Evolutionary conservation across 768 basidiomycete species (phyloP), one percentile per base, ranked within the genome.

Genomic region (Xerocomellus intermedius): DNA sequence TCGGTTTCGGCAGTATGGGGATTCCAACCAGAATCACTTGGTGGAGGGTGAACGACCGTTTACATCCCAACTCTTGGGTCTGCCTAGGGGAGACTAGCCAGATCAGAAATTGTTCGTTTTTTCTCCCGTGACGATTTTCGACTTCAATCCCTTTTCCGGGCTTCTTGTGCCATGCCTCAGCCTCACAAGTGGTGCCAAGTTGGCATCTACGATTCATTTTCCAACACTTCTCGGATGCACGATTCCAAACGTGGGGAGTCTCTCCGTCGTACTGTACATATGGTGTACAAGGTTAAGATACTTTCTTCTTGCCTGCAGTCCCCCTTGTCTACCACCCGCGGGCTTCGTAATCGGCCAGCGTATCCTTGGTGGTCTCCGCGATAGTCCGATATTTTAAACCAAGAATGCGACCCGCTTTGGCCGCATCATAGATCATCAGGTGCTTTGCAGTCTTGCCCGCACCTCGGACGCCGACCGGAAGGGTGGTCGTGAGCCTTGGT

Each of bases 311-410:
- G 7, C 9, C 14, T 38, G 13, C 8, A 28, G 2, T 30, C 12
- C n/a, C 35, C 16, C 3, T 22, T 5, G 4, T 52, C 35, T 63
- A 75, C 79, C 77, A 80, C 1, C 77, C 75, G 26, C 73, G 70
- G n/a, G 58, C 64, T 59, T 75, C 74, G 48, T 75, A 80, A 55
- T 81, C 77, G 8, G 64, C 69, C 37, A 81, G 48, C 8, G 68
- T 71, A 54, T 78, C 82, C 50, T 55, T 72, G 8, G 75, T 68
- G 9, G 72, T 71, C 59, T 79, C 73, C 56, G 72, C 73, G 38
- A 73, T 71, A 4, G 70, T 69, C 14, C 68, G 69, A 50, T 75
- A 81, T 54, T 73, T 72, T 16, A 81, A 50, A 4, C 78, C 77
- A 6, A 82, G 65, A 3, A 82, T 65, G 35, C 67, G 69, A 35